Evolutionary conservation across 2,329 filamentous ascomycete species (phyloP).

Genomic region (Tolypocladium inflatum): DNA sequence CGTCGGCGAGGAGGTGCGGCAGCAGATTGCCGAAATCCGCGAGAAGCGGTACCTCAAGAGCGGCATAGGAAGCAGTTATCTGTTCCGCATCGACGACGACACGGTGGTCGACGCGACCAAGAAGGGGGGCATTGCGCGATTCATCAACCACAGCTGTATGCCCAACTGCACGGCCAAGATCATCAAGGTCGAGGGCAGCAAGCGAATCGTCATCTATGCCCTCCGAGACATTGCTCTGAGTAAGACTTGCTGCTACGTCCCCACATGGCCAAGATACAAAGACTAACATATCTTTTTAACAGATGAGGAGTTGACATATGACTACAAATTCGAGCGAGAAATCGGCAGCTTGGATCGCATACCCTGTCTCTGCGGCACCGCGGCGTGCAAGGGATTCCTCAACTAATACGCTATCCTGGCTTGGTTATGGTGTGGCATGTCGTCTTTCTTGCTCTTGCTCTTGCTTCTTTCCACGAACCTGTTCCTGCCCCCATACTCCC

Average conservation of each 20-base stretch:
- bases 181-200: slow-evolving; percentile 96
- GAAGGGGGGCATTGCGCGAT: slow-evolving; percentile 93
- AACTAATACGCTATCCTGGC: slow-evolving; percentile 52
- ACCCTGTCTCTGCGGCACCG: slow-evolving; percentile 91
- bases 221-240: slow-evolving; percentile 89
- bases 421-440: neutral
- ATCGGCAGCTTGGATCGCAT: slow-evolving; percentile 91
- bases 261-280: neutral
- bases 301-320: slow-evolving; percentile 99
- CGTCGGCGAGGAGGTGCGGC: slow-evolving; percentile 92
- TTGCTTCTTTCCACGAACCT: neutral
- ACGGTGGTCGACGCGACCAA: slow-evolving; percentile 98
- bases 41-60: slow-evolving; percentile 90
- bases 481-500: neutral
- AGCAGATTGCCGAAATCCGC: slow-evolving; percentile 93
- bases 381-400: slow-evolving; percentile 96
- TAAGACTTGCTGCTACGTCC: slow-evolving; percentile 39
- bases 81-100: slow-evolving; percentile 96
- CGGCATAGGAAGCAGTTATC: slow-evolving; percentile 92
- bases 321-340: slow-evolving; percentile 99
- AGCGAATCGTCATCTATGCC: slow-evolving; percentile 98
- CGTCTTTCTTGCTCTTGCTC: neutral
- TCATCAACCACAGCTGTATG: slow-evolving; percentile 98
- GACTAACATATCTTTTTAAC: slow-evolving; percentile 16
- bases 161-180: slow-evolving; percentile 99